A percentile compares a stretch with the other conserved stretches of the same genome.
phyloP scores from a whole-genome alignment of 345 rosid genomes.

The Ceriops tagal region DNA sequence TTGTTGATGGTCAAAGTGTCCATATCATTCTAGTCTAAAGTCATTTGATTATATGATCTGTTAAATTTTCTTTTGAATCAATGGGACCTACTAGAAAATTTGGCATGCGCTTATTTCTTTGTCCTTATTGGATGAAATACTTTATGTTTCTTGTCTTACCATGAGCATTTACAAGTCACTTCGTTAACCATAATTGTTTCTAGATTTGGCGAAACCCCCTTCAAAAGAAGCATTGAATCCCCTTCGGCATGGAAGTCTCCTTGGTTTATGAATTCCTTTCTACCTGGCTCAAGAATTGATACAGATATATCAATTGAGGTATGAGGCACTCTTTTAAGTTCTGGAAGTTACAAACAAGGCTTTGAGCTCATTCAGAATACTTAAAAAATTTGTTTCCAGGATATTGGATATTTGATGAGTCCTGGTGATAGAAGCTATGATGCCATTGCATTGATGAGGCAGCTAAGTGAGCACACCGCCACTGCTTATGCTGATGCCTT shows the following conservation, averaged over 20 bases:
- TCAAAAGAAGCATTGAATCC: conserved; percentile 78
- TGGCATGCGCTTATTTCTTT: too few relatives aligned
- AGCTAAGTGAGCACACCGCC: conserved; percentile 81
- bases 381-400: conserved; percentile 42
- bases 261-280: conserved; percentile 74
- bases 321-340: not conserved
- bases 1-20: too few relatives aligned
- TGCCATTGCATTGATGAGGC: conserved; percentile 87
- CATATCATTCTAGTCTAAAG: too few relatives aligned
- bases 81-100: too few relatives aligned
- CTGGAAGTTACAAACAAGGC: not conserved
- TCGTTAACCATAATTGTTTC: conserved; percentile 18
- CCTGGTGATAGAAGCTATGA: conserved; percentile 89
- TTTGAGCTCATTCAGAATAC: not conserved
- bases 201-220: conserved; percentile 90
- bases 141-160: not conserved
- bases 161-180: conserved; percentile 7
- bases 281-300: conserved; percentile 74
- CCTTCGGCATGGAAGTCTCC: conserved; percentile 99
- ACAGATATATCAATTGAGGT: conserved; percentile 94
- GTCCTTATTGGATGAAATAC: too few relatives aligned
- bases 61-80: too few relatives aligned
- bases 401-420: conserved; percentile 82
- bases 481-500: conserved; percentile 85
- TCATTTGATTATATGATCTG: too few relatives aligned